Conservation (phyloP, 2,329 filamentous ascomycete genomes). For the Xylariaceae sp. region DNA sequence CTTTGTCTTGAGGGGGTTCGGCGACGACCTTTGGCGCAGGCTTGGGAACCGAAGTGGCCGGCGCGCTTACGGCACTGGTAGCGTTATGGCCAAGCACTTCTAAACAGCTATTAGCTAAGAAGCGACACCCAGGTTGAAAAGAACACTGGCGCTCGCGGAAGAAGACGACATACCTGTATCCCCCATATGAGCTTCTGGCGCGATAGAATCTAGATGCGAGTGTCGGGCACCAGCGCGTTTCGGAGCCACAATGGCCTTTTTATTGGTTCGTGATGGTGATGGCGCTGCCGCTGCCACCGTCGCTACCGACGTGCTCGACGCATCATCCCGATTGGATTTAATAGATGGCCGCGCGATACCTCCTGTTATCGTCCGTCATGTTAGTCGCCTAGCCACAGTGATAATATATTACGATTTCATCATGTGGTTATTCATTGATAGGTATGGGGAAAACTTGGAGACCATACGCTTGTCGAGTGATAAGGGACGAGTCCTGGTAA, state of each 20-base stretch:
- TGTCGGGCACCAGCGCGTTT: conserved; percentile 20
- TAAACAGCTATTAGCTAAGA: conserved; percentile 2
- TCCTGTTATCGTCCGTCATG: conserved; percentile 17
- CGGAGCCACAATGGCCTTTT: conserved; percentile 17
- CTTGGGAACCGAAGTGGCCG: conserved; percentile 1
- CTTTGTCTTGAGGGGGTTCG: conserved; percentile 15
- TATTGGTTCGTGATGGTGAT: conserved; percentile 15
- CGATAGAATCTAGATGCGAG: conserved; percentile 15
- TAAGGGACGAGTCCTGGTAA: conserved; percentile 19
- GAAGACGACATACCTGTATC: conserved; percentile 21
- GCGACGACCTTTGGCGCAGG: conserved; percentile 5
- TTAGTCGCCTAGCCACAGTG: conserved; percentile 2
- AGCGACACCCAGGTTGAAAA: background rate
- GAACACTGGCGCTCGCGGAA: background rate
- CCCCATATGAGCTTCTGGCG: conserved; percentile 31
- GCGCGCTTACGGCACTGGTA: background rate
- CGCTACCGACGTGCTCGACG: conserved; percentile 2
- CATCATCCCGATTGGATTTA: conserved; percentile 13
- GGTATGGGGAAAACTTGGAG: background rate
- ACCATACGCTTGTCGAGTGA: conserved; percentile 20
- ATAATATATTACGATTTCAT: background rate
- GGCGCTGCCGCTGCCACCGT: background rate
- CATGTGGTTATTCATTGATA: background rate
- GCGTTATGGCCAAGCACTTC: conserved; percentile 9
- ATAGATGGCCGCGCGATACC: conserved; percentile 23